phyloP scores from a whole-genome alignment of 2,329 filamentous ascomycete species.

The Graphilbum fragrans region DNA sequence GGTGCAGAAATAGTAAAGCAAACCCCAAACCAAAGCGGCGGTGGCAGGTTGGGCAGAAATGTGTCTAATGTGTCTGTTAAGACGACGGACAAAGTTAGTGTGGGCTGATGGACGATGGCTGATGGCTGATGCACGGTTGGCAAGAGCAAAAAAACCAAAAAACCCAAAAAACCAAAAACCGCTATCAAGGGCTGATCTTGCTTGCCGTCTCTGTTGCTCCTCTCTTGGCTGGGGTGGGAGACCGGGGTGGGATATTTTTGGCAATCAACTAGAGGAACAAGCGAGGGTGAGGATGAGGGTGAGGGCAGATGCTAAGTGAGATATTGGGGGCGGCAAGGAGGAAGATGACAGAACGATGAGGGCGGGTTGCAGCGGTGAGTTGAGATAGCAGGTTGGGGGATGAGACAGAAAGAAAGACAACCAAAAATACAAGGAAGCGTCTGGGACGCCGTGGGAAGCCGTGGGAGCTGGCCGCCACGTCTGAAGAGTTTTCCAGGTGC shows the following conservation, averaged over 20 bases:
- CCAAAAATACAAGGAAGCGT: background rate
- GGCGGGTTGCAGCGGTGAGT: background rate
- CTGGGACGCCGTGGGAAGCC: too few relatives aligned
- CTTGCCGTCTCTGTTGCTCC: background rate
- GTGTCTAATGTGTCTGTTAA: background rate
- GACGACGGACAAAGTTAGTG: background rate
- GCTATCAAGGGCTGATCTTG: background rate
- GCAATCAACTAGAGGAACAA: constrained; percentile 1
- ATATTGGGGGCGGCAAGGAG: background rate
- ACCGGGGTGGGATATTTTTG: constrained; percentile 7
- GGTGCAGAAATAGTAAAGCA: background rate
- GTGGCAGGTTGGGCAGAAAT: constrained; percentile 9
- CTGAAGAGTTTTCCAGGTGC: background rate
- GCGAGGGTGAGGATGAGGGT: background rate
- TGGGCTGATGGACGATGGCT: background rate
- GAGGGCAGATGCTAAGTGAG: background rate
- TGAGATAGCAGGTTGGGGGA: background rate
- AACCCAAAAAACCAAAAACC: background rate
- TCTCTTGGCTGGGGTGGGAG: background rate
- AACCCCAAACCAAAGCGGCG: background rate
- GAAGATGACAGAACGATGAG: background rate
- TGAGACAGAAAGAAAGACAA: background rate
- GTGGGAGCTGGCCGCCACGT: too few relatives aligned
- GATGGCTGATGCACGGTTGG: too few relatives aligned
- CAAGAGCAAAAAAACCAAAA: background rate